phyloP scores from a whole-genome alignment of 2,329 filamentous ascomycete species.

The Mycosphaerella sp. region DNA sequence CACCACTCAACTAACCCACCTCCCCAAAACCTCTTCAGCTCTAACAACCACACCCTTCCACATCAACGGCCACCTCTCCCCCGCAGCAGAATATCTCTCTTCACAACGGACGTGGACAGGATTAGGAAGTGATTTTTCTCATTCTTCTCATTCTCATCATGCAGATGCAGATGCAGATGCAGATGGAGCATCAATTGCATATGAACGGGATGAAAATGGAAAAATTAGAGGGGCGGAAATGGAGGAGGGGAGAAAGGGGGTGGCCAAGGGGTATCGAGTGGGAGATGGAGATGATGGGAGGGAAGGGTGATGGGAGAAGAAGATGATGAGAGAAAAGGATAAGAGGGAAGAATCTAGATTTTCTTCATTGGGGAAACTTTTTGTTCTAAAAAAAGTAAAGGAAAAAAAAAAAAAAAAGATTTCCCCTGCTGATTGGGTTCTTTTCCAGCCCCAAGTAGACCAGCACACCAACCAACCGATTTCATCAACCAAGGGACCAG shows the following conservation, averaged over 20 bases:
- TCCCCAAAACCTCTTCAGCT: background rate
- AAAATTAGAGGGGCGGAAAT: constrained; percentile 55
- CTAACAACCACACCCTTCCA: too few relatives aligned
- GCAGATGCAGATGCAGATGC: too few relatives aligned
- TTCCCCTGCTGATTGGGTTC: too few relatives aligned
- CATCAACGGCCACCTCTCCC: constrained; percentile 81
- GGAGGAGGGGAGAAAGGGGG: constrained; percentile 78
- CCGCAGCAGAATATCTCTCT: constrained; percentile 79
- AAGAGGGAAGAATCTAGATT: background rate
- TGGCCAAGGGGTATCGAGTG: constrained; percentile 82
- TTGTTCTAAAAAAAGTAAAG: too few relatives aligned
- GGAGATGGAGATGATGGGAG: constrained; percentile 44
- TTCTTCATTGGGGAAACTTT: too few relatives aligned
- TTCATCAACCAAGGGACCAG: too few relatives aligned
- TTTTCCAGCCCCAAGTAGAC: too few relatives aligned
- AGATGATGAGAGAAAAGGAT: too few relatives aligned
- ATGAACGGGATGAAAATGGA: constrained; percentile 51
- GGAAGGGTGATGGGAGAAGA: background rate
- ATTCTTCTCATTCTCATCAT: too few relatives aligned
- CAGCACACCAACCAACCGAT: too few relatives aligned
- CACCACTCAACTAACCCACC: constrained; percentile 4
- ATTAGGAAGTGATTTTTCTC: constrained; percentile 73
- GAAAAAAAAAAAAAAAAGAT: too few relatives aligned
- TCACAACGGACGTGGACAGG: constrained; percentile 86
- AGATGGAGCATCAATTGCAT: constrained; percentile 36